Conservation (phyloP, 805 yeast species). For the Candida montana region DNA sequence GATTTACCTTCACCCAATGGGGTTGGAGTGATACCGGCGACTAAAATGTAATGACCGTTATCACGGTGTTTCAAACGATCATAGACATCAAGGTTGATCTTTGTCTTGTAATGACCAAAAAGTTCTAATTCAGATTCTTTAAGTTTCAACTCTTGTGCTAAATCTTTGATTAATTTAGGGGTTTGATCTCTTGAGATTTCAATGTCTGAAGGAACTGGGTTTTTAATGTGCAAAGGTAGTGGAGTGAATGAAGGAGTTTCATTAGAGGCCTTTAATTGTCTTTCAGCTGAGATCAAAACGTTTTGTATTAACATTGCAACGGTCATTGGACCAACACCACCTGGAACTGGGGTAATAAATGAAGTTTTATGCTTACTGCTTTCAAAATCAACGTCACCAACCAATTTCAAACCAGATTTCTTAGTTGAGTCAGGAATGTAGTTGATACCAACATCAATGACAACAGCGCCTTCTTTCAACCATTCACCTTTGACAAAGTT, state of each 20-base stretch:
- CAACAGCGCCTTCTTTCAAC: slow-evolving; percentile 79
- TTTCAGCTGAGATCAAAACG: slow-evolving; percentile 73
- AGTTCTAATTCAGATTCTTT: slow-evolving; percentile 75
- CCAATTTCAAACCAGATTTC: slow-evolving; percentile 75
- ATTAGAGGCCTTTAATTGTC: slow-evolving; percentile 15
- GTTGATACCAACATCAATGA: slow-evolving; percentile 94
- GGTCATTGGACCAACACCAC: slow-evolving; percentile 99
- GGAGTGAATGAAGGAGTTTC: slow-evolving; percentile 23
- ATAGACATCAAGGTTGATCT: slow-evolving; percentile 64
- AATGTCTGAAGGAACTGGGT: slow-evolving; percentile 87
- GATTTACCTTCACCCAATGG: slow-evolving; percentile 98
- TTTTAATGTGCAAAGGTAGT: slow-evolving; percentile 44
- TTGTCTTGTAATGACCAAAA: slow-evolving; percentile 86
- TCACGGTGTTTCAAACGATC: slow-evolving; percentile 59
- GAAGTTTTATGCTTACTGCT: slow-evolving; percentile 58
- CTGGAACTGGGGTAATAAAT: slow-evolving; percentile 92
- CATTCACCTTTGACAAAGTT: slow-evolving; percentile 81
- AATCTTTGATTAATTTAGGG: slow-evolving; percentile 72
- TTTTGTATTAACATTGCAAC: slow-evolving; percentile 92
- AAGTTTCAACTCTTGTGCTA: slow-evolving; percentile 83
- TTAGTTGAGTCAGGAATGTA: slow-evolving; percentile 70
- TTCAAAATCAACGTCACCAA: slow-evolving; percentile 91
- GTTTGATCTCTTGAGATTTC: slow-evolving; percentile 84
- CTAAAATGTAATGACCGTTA: slow-evolving; percentile 84
- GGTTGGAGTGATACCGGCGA: slow-evolving; percentile 97